phyloP scores from a whole-genome alignment of 208 protist species.

The Acanthamoeba lenticulata region DNA sequence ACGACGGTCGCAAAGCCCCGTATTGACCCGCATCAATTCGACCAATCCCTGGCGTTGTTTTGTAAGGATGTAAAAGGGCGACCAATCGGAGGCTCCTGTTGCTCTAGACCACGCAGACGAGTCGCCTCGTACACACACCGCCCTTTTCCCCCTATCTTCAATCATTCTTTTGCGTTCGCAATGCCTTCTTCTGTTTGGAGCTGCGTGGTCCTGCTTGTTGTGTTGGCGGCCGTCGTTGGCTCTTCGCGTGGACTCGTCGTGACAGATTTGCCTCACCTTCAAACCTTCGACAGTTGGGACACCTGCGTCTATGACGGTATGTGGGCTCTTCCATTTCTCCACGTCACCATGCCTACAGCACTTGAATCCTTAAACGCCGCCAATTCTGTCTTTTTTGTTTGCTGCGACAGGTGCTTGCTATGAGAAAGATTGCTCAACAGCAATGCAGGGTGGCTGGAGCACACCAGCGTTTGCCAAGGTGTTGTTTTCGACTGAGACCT shows the following conservation, averaged over 20 bases:
- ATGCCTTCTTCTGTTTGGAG: no score
- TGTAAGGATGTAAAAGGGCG: no score
- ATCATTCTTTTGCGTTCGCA: no score
- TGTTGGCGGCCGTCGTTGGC: not conserved
- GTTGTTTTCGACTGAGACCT: not conserved
- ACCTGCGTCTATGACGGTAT: not conserved
- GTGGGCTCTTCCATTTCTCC: not conserved
- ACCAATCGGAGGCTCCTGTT: no score
- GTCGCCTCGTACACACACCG: no score
- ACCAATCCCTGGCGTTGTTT: no score
- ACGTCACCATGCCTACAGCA: not conserved
- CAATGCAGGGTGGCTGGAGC: not conserved
- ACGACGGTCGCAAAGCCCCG: no score
- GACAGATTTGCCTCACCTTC: not conserved
- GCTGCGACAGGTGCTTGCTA: not conserved
- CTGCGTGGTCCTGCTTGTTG: not conserved
- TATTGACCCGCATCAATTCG: no score
- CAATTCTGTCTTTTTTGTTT: not conserved
- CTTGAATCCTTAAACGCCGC: not conserved
- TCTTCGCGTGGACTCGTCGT: not conserved
- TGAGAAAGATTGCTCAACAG: not conserved
- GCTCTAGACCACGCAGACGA: no score
- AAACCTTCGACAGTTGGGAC: not conserved
- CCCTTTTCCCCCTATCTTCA: no score
- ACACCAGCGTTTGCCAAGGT: not conserved